Base-by-base conservation (phyloP, 1,284 basidiomycete species). In the Bondarzewia mesenterica region DNA sequence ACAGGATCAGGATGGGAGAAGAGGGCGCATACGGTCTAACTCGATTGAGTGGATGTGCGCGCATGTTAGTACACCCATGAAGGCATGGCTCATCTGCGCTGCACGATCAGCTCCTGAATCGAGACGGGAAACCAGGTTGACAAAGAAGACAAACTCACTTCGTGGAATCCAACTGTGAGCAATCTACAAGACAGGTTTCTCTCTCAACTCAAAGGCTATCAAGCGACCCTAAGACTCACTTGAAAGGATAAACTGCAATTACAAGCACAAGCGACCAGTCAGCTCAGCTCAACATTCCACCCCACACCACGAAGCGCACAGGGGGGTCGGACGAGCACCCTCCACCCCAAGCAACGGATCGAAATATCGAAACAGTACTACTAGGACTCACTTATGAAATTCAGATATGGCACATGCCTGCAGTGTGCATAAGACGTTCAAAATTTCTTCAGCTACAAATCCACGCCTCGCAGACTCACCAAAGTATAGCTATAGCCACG, bases 21-120 rank as follows among this genome's bases (percentile, higher is more conserved):
- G 25, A 37, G 27, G 22, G 39, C 16, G 21, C 42, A 73, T 64
- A 85, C 85, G 87, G 67, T 89, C 85, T 14, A 93, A 75, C 58
- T 90, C 82, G 53, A 95, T 89, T 15, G 83, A 88, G 63, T 96
- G 87, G 48, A 99, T 93, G 35, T 70, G 80, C 6, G 93, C 95
- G 56, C 95, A 94, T 3, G 95, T 99, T 22, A 96, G 73, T 15
- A 96, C 68, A 29, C 87, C 89, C 16, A 79, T 71, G 49, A 90
- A 58, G 3, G 91, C 89, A 65, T 92, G 89, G 71, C 84, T 89
- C 81, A 89, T 86, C 88, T 91, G n/a, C 36, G 36, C 42, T 47
- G 51, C 49, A 52, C 47, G 43, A 47, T 52, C 21, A 50, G 18
- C 21, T 42, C 48, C 50, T 32, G 18, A 36, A 38, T 23, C 15